Evolutionary conservation across 768 basidiomycete genomes (phyloP), one percentile per base, ranked within the genome.

Genomic region (Lentinula detonsa): DNA sequence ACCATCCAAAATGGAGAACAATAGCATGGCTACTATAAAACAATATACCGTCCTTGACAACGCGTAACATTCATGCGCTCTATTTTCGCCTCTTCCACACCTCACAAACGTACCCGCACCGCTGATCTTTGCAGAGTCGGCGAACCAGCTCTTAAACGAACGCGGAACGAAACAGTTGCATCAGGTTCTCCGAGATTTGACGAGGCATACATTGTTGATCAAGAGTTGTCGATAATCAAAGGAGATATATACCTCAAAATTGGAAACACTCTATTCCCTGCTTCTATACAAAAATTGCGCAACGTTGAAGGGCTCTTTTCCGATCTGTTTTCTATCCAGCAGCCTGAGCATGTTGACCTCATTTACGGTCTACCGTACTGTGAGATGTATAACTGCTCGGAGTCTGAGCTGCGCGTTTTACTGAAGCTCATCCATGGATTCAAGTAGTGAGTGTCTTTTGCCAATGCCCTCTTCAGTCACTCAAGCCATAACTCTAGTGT

Each of bases 181-280:
- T 23, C 53, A 40, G 28, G 15, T 40, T 1, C n/a, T 42, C 11
- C 55, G 11, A 56, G 21, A 11, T 33, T 16, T 59, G 35, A 52
- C 11, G 51, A 59, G 31, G 31, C 13, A 18, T 65, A 62, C 53
- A 42, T 56, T 18, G 63, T 57, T 16, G 65, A 68, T 63, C 35
- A 45, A 37, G 63, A 61, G 18, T 69, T 67, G 53, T 69, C 65
- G 45, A 61, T 66, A 28, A 52, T 61, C 11, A 67, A 69, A 21
- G 70, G 68, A 5, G 69, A 72, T 40, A 63, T 70, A 16, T 63
- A 66, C 23, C 51, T 70, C 21, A 57, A 52, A n/a, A 54, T 66
- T 21, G 66, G 60, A 16, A 48, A 52, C 33, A 68, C 63, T 18
- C 16, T 69, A 40, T 72, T 72, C 48, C 61, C 66, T 16, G 63